Evolutionary conservation across 1,284 basidiomycete species (phyloP), one percentile per base, ranked within the genome.

Genomic region (Gymnopus androsaceus): DNA sequence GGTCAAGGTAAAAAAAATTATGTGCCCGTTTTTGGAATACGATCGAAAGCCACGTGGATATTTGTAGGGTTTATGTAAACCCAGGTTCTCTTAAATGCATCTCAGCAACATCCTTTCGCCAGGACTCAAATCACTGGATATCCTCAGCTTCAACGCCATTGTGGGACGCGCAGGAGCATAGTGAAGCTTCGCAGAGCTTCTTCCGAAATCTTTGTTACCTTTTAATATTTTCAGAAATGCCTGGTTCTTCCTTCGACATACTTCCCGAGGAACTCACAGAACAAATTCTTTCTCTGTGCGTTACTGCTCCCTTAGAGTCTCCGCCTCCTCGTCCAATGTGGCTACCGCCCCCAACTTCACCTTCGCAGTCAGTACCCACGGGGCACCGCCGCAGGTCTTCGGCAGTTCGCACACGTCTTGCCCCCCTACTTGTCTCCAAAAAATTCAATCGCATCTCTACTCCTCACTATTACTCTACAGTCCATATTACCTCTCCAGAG

Each of bases 401-500:
- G 19, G 33, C 27, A 17, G 38, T 30, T 19, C 48, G 54, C 40
- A 57, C 55, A 44, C 69, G 67, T n/a, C 62, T 69, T 14, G 69
- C 78, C 3, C 72, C 75, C 0, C 75, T 84, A 8, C 75, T 80
- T 54, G 78, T 82, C 38, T 81, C 68, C 44, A 75, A 66, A 37
- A 60, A 70, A 28, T 82, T 84, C 69, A 65, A 76, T 36, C 75
- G 84, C 57, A 83, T 85, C 57, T 75, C 72, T 1, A 75, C 75
- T 0, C 82, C 81, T 4, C 69, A 82, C 19, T 72, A 81, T 60
- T 84, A 84, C 68, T 72, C 75, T 61, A 72, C 74, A 17, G 59
- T 84, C 33, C 69, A 73, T 61, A 62, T 85, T 38, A 67, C 64
- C 37, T 71, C 76, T 0, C 57, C 71, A 0, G 41, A 45, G 15